A percentile compares a stretch with the other conserved stretches of the same genome.
phyloP scores from a whole-genome alignment of 83 land plant genomes.

The Diphasiastrum complanatum region DNA sequence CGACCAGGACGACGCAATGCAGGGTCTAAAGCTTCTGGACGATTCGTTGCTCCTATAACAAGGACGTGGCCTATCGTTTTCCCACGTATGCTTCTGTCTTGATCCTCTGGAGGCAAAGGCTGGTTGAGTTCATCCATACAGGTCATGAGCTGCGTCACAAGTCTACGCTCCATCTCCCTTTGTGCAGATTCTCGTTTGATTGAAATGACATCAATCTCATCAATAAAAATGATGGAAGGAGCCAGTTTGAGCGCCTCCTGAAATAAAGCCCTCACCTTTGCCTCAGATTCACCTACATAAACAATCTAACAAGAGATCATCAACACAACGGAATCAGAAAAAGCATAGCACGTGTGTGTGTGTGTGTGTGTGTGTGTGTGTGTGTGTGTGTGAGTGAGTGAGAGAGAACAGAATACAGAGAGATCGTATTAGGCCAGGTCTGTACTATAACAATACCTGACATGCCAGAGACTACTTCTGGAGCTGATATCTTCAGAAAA shows the following conservation, averaged over 20 bases:
- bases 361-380: too few species aligned
- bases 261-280: conserved; percentile 77
- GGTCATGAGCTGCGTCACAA: conserved; percentile 91
- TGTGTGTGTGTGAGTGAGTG: too few species aligned
- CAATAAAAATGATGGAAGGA: conserved; percentile 89
- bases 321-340: too few species aligned
- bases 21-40: conserved; percentile 93
- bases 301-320: too few species aligned
- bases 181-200: conserved; percentile 84
- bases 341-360: too few species aligned
- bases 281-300: conserved; percentile 82
- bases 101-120: conserved; percentile 20
- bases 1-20: conserved; percentile 90
- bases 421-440: too few species aligned
- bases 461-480: conserved; percentile 94
- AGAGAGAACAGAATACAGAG: too few species aligned
- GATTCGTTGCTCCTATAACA: conserved; percentile 97
- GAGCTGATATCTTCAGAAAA: conserved; percentile 80
- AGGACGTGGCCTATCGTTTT: conserved; percentile 55
- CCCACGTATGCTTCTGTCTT: conserved; percentile 23
- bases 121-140: conserved; percentile 88
- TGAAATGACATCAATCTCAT: conserved; percentile 98
- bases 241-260: conserved; percentile 71
- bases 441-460: too few species aligned
- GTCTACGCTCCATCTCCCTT: conserved; percentile 88